Conservation (phyloP, 352 stramenopile species). For the Blastocystis sp. region DNA sequence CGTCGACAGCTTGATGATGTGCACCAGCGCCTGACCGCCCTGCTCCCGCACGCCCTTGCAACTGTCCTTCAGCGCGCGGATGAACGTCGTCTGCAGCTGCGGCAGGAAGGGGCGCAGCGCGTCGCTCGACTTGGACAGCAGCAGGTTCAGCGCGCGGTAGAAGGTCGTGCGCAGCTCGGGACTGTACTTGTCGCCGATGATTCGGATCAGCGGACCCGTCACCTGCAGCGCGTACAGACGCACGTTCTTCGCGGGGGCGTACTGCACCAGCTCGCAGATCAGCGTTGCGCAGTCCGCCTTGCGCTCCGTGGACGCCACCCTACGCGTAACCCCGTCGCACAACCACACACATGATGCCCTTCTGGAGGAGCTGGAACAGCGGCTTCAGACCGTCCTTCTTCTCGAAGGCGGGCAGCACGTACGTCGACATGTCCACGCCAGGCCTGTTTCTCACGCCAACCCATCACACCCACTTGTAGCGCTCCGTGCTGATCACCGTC, state of each 20-base stretch:
- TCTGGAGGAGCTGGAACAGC: conserved; percentile 57
- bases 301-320: conserved; percentile 41
- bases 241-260: conserved; percentile 63
- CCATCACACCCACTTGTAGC: conserved; percentile 91
- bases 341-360: conserved; percentile 36
- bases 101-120: conserved; percentile 97
- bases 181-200: conserved; percentile 97
- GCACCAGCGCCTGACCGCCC: conserved; percentile 87
- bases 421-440: conserved; percentile 41
- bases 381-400: conserved; percentile 66
- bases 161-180: conserved; percentile 96
- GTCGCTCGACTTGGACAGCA: conserved; percentile 93
- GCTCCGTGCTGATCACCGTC: conserved; percentile 86
- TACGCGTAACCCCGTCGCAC: neutral
- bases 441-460: conserved; percentile 76
- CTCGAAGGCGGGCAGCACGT: conserved; percentile 54
- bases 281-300: conserved; percentile 59
- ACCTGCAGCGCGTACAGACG: conserved; percentile 92
- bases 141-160: conserved; percentile 91
- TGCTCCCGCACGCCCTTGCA: conserved; percentile 87
- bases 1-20: conserved; percentile 90
- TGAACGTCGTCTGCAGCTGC: conserved; percentile 98
- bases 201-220: conserved; percentile 94
- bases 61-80: conserved; percentile 91
- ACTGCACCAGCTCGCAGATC: conserved; percentile 69